Evolutionary conservation across 768 basidiomycete species (phyloP), one percentile per base, ranked within the genome.

Genomic region (Amanita inopinata): DNA sequence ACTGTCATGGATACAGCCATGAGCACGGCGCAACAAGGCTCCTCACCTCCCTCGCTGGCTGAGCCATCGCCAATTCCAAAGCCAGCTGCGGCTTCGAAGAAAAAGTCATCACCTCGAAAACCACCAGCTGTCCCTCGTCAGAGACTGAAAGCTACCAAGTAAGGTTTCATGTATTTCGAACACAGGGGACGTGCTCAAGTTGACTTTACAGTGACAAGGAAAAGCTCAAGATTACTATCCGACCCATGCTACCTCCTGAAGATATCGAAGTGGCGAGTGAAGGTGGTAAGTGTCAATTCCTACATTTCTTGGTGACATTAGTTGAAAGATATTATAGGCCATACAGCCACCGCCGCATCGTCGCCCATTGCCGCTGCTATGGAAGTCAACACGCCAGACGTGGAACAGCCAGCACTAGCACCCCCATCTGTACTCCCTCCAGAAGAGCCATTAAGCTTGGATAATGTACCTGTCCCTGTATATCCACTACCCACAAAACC

Each of bases 401-500:
- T 69, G 27, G 77, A 77, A 45, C 58, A 54, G 19, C 42, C 53
- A 4, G 60, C 56, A 2, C 56, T 65, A 11, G 62, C 61, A 5
- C 60, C 67, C 30, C 57, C 56, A 10, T 51, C 53, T 14, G 46
- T 56, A 19, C 52, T 55, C 18, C 49, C 61, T 3, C 46, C 54
- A 6, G 58, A 61, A 18, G 71, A 69, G 40, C 74, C 76, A 23
- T 60, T 66, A 17, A 73, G 69, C 30, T 64, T 83, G 32, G 76
- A 83, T 39, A 73, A 63, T 40, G 64, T 71, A 14, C 73, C 84
- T 1, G 67, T 83, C 2, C 86, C 86, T 2, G 60, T 79, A 20
- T 89, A 87, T 49, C 83, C 86, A 1, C 71, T 88, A 17, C 85
- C 86, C 9, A 72, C 78, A n/a, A 86, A 83, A 58, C 83, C 85